Evolutionary conservation across 2,329 filamentous ascomycete genomes (phyloP).

Genomic region (Microascus cirrosus): DNA sequence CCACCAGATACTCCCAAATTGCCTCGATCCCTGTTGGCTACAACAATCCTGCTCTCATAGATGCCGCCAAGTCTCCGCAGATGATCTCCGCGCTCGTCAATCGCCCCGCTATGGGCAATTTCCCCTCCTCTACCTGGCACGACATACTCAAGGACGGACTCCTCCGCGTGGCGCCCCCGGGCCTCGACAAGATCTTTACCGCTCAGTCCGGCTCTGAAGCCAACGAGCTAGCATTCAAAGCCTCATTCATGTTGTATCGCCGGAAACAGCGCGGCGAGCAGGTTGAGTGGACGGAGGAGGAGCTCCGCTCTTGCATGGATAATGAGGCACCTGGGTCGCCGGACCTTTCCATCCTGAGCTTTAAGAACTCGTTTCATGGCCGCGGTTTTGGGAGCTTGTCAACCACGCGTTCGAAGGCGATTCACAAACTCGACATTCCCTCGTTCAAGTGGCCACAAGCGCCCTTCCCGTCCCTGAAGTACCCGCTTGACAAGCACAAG

Average conservation of each 20-base stretch:
- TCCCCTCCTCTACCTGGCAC: conserved; percentile 66
- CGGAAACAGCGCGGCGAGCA: conserved; percentile 61
- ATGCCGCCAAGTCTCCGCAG: conserved; percentile 55
- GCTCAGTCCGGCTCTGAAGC: conserved; percentile 70
- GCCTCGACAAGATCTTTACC: conserved; percentile 71
- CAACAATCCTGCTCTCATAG: conserved; percentile 60
- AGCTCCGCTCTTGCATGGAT: conserved; percentile 56
- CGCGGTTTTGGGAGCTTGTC: conserved; percentile 69
- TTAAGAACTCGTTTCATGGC: conserved; percentile 70
- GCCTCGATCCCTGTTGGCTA: conserved; percentile 77
- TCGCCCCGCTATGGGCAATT: conserved; percentile 70
- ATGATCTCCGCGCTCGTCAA: conserved; percentile 69
- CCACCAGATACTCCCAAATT: conserved; percentile 60
- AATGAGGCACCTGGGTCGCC: conserved; percentile 66
- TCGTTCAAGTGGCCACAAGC: conserved; percentile 81
- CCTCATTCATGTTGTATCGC: conserved; percentile 72
- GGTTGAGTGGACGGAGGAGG: conserved; percentile 60
- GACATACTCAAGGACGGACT: conserved; percentile 60
- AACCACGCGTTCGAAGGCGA: conserved; percentile 70
- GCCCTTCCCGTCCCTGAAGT: conserved; percentile 65
- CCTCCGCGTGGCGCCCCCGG: conserved; percentile 61
- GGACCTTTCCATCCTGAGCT: conserved; percentile 66
- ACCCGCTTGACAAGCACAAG: conserved; percentile 59
- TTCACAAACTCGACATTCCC: conserved; percentile 82
- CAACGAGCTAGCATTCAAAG: conserved; percentile 79